Evolutionary conservation across 2,329 filamentous ascomycete genomes (phyloP), one percentile per base, ranked within the genome.

Genomic region (Aspergillus chevalieri): DNA sequence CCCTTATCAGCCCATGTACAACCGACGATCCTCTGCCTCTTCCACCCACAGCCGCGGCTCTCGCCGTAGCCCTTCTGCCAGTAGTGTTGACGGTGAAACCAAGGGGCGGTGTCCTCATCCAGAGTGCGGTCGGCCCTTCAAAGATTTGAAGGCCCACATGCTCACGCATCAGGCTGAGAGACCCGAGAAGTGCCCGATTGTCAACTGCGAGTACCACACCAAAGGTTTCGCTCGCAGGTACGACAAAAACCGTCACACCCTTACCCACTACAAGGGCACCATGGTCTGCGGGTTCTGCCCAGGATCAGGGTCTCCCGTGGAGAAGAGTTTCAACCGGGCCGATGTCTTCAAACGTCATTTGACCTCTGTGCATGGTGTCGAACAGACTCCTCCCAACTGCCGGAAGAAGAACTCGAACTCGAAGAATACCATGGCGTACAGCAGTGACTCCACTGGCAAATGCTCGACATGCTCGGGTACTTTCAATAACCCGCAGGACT

Each of bases 211-310:
- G 63, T 96, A 95, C 71, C 86, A 95, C 74, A 75, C 81, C 64
- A 95, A 95, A 72, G 91, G 91, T 3, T 96, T 96, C 65, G 90
- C 91, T 9, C 81, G 91, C 60, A 95, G 95, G 72, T 96, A 96
- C 67, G 91, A 96, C 76, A 95, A 95, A 79, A 95, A 95, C 73
- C 78, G 91, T 42, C 91, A 96, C 69, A 95, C 90, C 4, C 72
- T 95, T 54, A 96, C 91, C 4, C 91, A 96, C 69, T 96, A 95
- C 80, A 95, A 95, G 74, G 91, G 91, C 38, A 95, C 88, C 44
- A 95, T 95, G 91, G 89, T 95, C 21, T 96, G 91, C 65, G 90
- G 89, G 26, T 96, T 95, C 74, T 95, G 91, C 62, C 89, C 90
- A 1, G 89, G 89, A 30, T 89, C 88, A 24, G 91, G 91, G 3